Percentiles rank a stretch among this genome's conserved stretches.
These are phyloP conservation scores for Beauveria sp. DNA, from an alignment of 2,329 filamentous ascomycete species.

Conservation along the genomic window DNA sequence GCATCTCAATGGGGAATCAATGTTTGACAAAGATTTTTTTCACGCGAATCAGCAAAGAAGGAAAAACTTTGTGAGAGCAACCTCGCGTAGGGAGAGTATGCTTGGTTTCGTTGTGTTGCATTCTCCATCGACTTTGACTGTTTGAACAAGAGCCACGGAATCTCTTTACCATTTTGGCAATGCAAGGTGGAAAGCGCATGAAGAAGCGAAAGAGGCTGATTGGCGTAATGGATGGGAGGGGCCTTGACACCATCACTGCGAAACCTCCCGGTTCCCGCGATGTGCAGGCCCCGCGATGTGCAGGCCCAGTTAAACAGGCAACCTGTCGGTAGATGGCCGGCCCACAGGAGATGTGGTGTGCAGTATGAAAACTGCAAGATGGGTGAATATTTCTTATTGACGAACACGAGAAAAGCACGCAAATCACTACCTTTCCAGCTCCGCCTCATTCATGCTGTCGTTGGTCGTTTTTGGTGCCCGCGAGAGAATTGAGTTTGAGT, in stretches of 20 bases:
- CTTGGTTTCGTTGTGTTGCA: too few species aligned
- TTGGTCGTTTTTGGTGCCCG: not conserved
- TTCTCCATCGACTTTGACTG: too few species aligned
- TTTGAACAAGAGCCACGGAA: too few species aligned
- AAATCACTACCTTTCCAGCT: not conserved
- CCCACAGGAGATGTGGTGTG: not conserved
- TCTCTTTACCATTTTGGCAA: too few species aligned
- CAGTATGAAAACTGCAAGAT: not conserved
- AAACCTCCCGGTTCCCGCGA: slow-evolving; percentile 3
- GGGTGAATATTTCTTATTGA: too few species aligned
- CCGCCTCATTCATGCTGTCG: not conserved
- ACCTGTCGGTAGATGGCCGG: not conserved
- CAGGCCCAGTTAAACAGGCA: not conserved
- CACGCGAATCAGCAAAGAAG: not conserved
- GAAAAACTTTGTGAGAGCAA: too few species aligned
- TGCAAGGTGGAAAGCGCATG: too few species aligned
- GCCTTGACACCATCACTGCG: slow-evolving; percentile 1
- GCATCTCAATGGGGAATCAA: not conserved
- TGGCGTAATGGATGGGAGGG: not conserved
- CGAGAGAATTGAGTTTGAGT: not conserved
- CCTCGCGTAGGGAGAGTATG: too few species aligned
- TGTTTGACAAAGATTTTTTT: not conserved
- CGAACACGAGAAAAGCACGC: not conserved
- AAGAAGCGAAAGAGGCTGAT: too few species aligned
- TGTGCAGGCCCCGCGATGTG: slow-evolving; percentile 1